Conservation (phyloP, 805 yeast genomes). For the Metschnikowia reukaufii region DNA sequence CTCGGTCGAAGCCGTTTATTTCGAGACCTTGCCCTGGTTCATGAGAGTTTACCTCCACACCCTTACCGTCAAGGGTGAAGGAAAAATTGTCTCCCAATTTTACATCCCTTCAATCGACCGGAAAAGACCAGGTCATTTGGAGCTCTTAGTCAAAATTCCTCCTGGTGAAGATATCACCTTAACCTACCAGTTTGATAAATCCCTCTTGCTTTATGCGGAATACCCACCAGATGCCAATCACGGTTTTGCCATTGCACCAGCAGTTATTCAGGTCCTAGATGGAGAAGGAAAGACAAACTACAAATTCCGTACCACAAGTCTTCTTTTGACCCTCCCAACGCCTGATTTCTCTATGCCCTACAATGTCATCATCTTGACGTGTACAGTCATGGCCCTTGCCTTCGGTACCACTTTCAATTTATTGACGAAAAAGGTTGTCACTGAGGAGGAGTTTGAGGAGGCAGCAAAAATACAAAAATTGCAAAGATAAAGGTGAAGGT, state of each 20-base stretch:
- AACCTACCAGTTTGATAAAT: conserved; percentile 82
- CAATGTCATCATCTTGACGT: conserved; percentile 90
- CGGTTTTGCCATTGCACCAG: conserved; percentile 94
- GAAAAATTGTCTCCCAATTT: conserved; percentile 50
- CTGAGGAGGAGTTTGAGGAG: conserved; percentile 66
- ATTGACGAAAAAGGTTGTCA: conserved; percentile 68
- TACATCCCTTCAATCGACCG: conserved; percentile 82
- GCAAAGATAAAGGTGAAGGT: conserved; percentile 14
- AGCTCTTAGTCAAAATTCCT: conserved; percentile 65
- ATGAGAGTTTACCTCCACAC: conserved; percentile 81
- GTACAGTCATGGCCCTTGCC: conserved; percentile 88
- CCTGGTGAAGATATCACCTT: conserved; percentile 58
- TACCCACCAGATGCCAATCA: conserved; percentile 99
- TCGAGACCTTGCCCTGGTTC: conserved; percentile 91
- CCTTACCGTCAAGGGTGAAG: conserved; percentile 32
- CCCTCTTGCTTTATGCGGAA: conserved; percentile 79
- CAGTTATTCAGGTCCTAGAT: conserved; percentile 62
- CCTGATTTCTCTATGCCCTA: conserved; percentile 99
- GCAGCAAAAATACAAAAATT: conserved; percentile 14
- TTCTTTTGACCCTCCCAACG: conserved; percentile 83
- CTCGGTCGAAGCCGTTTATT: conserved; percentile 56
- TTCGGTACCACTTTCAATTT: conserved; percentile 86
- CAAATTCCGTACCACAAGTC: conserved; percentile 78
- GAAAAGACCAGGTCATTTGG: conserved; percentile 77
- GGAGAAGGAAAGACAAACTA: conserved; percentile 32